Conservation (phyloP, 176 grass and related monocot genomes). For the Ensete glaucum region DNA sequence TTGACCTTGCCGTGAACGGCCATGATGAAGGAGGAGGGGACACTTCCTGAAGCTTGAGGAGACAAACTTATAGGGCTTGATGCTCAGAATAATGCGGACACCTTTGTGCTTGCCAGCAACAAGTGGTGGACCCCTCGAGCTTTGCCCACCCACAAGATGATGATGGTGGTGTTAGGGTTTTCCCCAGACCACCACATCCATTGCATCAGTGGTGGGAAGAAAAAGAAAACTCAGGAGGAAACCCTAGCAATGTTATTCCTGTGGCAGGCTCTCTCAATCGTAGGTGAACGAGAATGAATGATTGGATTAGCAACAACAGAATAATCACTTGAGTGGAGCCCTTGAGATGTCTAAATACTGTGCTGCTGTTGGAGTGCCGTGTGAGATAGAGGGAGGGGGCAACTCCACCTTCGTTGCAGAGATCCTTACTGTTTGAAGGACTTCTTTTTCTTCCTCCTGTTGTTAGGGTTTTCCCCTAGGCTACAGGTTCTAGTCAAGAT, state of each 20-base stretch:
- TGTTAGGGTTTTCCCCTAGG: background rate
- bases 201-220: background rate
- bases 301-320: background rate
- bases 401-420: too few species aligned
- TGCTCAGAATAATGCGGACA: slow-evolving; percentile 56
- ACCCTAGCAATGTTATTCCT: slow-evolving; percentile 77
- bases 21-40: slow-evolving; percentile 43
- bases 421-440: background rate
- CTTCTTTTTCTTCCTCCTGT: background rate
- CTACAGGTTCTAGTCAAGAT: slow-evolving; percentile 1
- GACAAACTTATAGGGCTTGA: slow-evolving; percentile 61
- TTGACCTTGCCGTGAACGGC: slow-evolving; percentile 68
- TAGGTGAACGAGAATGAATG: background rate
- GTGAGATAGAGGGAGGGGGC: background rate
- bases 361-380: background rate
- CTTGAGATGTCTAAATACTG: too few species aligned
- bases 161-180: background rate
- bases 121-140: background rate
- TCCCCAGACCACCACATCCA: background rate
- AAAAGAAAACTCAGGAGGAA: background rate
- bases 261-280: slow-evolving; percentile 38
- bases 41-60: slow-evolving; percentile 42
- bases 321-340: background rate
- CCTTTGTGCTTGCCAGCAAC: slow-evolving; percentile 20
- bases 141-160: background rate